These are phyloP conservation scores for Thalassiosira exigua DNA, from an alignment of 352 stramenopile genomes.

Conservation along the genomic window DNA sequence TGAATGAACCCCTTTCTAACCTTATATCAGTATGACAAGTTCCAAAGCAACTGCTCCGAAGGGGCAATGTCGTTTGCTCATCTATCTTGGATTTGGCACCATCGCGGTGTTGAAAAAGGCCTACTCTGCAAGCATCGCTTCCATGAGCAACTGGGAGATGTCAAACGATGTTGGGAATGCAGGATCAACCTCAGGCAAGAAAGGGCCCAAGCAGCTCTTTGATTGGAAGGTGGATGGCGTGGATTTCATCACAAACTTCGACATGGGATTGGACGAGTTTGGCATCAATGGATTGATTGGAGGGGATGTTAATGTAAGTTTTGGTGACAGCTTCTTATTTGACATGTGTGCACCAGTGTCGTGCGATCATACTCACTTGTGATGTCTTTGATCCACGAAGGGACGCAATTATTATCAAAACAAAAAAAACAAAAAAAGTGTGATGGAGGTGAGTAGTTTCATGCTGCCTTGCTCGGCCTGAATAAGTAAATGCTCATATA, in stretches of 20 bases:
- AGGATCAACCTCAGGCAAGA: neutral
- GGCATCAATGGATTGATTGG: neutral
- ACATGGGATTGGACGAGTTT: neutral
- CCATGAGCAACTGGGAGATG: neutral
- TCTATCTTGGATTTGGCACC: constrained; percentile 2
- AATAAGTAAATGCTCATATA: too few relatives aligned
- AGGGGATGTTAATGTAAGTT: neutral
- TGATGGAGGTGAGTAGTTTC: neutral
- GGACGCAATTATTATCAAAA: neutral
- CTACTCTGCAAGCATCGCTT: neutral
- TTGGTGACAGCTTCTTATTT: too few relatives aligned
- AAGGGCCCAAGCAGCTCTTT: neutral
- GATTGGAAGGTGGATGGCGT: neutral
- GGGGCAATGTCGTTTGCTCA: neutral
- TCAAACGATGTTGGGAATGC: neutral
- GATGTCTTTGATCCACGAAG: too few relatives aligned
- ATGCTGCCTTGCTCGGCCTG: too few relatives aligned
- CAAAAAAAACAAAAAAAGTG: constrained; percentile 6
- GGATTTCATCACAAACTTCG: neutral
- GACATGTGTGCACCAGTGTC: too few relatives aligned
- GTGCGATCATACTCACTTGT: too few relatives aligned
- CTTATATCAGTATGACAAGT: neutral
- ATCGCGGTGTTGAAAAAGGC: neutral
- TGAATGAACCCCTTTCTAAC: too few relatives aligned
- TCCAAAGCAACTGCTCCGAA: neutral